Conservation (phyloP, 1,139 yeast species). For the Hyphopichia burtonii region DNA sequence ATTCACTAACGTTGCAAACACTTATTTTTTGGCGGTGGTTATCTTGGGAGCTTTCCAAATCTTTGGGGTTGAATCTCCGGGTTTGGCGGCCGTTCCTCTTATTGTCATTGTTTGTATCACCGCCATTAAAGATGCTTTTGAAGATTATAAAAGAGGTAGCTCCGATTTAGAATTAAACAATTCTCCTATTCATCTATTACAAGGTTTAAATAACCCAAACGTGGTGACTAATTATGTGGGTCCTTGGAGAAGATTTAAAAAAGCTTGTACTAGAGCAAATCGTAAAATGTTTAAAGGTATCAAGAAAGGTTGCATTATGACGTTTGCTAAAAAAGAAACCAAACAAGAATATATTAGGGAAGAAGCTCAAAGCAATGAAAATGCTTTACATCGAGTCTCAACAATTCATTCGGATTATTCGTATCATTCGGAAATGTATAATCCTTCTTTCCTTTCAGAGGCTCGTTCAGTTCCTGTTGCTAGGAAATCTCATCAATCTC, state of each 20-base stretch:
- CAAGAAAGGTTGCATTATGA: constrained; percentile 19
- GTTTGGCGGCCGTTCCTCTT: constrained; percentile 88
- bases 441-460: too few relatives aligned
- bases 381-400: constrained; percentile 36
- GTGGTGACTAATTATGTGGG: constrained; percentile 67
- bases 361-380: constrained; percentile 25
- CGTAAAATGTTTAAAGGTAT: constrained; percentile 18
- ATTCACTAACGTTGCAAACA: constrained; percentile 86
- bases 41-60: constrained; percentile 85
- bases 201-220: constrained; percentile 72
- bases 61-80: constrained; percentile 91
- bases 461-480: too few relatives aligned
- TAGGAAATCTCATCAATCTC: constrained; percentile 10
- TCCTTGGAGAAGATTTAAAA: constrained; percentile 67
- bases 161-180: constrained; percentile 86
- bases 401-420: constrained; percentile 41
- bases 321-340: constrained; percentile 27
- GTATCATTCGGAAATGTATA: constrained; percentile 10
- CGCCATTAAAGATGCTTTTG: constrained; percentile 90
- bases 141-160: constrained; percentile 82
- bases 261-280: constrained; percentile 27
- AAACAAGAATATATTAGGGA: constrained; percentile 29
- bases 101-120: constrained; percentile 88
- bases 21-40: constrained; percentile 77
- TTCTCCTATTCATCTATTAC: constrained; percentile 74